Evolutionary conservation across 305 asterid species (phyloP).

Genomic region (Lippia alba): DNA sequence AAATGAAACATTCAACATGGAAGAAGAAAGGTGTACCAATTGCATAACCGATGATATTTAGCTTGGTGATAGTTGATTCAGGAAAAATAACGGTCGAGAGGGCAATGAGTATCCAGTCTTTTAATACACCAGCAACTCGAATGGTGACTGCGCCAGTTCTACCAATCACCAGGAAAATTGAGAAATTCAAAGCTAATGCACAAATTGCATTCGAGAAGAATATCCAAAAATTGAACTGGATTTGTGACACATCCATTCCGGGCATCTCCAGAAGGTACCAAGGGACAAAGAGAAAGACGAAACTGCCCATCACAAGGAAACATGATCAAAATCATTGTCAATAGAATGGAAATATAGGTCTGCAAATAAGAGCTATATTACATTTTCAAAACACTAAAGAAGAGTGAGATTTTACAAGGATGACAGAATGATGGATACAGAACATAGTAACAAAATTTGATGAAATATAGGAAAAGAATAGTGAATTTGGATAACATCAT

Average conservation of each 20-base stretch:
- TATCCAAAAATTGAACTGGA: slow-evolving; percentile 90
- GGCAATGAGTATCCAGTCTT: slow-evolving; percentile 98
- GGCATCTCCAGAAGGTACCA: slow-evolving; percentile 99
- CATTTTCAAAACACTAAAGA: slow-evolving; percentile 27
- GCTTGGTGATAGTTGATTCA: slow-evolving; percentile 82
- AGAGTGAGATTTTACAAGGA: background rate
- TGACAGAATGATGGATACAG: no score
- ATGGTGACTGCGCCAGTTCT: slow-evolving; percentile 99
- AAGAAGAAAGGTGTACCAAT: slow-evolving; percentile 65
- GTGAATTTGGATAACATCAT: no score
- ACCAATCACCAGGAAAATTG: slow-evolving; percentile 92
- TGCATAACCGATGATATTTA: slow-evolving; percentile 92
- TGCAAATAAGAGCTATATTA: slow-evolving; percentile 26
- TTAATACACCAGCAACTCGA: slow-evolving; percentile 96
- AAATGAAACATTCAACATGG: slow-evolving; percentile 24
- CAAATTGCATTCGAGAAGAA: slow-evolving; percentile 97
- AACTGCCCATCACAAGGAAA: slow-evolving; percentile 60
- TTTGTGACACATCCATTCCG: slow-evolving; percentile 87
- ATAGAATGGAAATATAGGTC: slow-evolving; percentile 11
- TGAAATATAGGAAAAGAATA: no score
- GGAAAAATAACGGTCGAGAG: slow-evolving; percentile 94
- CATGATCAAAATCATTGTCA: slow-evolving; percentile 25
- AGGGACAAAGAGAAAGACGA: slow-evolving; percentile 89
- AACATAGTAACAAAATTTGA: background rate
- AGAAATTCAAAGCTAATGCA: slow-evolving; percentile 96